Evolutionary conservation across 2,329 filamentous ascomycete genomes (phyloP), one percentile per base, ranked within the genome.

Genomic region (Pseudocercospora musae): DNA sequence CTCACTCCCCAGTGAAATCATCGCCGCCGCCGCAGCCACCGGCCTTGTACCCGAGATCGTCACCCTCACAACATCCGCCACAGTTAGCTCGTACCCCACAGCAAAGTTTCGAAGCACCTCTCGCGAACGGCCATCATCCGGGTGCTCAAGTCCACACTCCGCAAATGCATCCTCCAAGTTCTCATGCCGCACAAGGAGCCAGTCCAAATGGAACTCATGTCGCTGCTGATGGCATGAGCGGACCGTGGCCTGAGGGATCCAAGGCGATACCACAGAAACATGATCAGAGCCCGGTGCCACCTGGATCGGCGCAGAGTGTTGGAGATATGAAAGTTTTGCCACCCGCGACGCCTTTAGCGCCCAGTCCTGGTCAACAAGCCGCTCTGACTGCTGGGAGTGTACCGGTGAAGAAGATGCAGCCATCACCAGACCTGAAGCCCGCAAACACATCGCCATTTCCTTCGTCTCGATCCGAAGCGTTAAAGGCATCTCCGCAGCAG

Each of bases 221-320:
- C 9, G 72, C 68, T 2, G 71, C 71, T 2, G 72, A 74, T 54
- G 72, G 72, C 9, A 74, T 74, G 72, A 67, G 67, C 18, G 72
- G 72, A 7, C 72, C 72, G 1, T 74, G 72, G 72, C 72, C 72
- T 5, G 63, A 67, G 18, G 68, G 68, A 18, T 70, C 67, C 37
- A 66, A 68, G 10, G 66, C 67, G 7, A 74, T 74, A 48, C 72
- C 72, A 21, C 66, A 70, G 52, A 74, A 74, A 63, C 70, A 74
- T 48, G 71, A 73, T 53, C 68, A 69, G 29, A 66, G 64, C 44
- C 68, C 68, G 10, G 64, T 63, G 23, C 66, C 64, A 29, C 62
- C 63, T 18, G 20, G 62, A n/a, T 64, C 64, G 15, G 49, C 59
- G 11, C 66, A 65, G 15, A 59, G 50, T 18, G 58, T 70, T 29